Base-by-base conservation (phyloP, 139 green algal species). In the Auxenochlorella pyrenoidosa region DNA sequence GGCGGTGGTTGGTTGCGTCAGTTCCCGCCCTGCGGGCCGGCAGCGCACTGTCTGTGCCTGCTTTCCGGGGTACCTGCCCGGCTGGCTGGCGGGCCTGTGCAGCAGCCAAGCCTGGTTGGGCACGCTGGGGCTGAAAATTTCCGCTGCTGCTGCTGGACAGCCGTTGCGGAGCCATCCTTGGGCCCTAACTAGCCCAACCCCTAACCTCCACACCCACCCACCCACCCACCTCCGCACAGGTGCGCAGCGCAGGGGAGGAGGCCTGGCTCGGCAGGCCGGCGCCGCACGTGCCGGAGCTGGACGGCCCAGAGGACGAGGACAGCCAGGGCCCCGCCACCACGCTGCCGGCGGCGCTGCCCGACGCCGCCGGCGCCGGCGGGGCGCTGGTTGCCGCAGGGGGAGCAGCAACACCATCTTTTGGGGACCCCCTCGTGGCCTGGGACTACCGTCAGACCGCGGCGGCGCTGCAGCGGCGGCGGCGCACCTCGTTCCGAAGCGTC, bases 241-340 rank as follows among this genome's bases (percentile, higher is more conserved):
- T 95, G 40, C 76, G 93, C 21, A 83, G 58, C 43, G 94, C 94
- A 16, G 94, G 94, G 8, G 87, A 94, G 32, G 94, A 96, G 26
- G 94, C 94, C 3, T 96, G 94, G 94, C 84, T 96, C 36, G 87
- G 93, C 2, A 28, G 84, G 10, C 60, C 87, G 4, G 93, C 93
- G 0, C 93, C 93, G 6, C 78, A 92, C 30, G 89, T 92, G 30
- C 88, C 90, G 15, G 73, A 82, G 18, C 85, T 95, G 47, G 93
- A 95, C 75, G 88, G 90, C 3, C 87, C 79, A 16, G 59, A 76
- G 26, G 65, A 83, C 36, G 76, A 83, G 30, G 79, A 83, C 51
- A 79, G 36, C 3, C 21, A 32, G 16, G 82, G 60, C 1, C 72
- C 58, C 22, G 36, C 36, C 30, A 80, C 70, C 54, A 65, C 59